Conservation (phyloP, 768 basidiomycete genomes). For the Sporobolomyces roseus region DNA sequence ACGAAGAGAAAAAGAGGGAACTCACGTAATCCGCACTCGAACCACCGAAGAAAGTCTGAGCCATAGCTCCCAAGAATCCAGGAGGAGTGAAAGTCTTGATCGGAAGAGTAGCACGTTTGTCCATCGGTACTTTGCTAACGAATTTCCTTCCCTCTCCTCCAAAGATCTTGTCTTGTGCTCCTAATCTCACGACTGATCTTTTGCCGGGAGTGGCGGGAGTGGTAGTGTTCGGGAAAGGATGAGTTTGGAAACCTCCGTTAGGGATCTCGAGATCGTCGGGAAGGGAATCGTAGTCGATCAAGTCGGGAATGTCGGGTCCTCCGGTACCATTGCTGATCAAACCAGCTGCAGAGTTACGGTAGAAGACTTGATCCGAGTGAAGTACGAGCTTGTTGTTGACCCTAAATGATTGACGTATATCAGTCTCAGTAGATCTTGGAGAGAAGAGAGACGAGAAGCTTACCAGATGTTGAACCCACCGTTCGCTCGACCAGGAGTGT, state of each 20-base stretch:
- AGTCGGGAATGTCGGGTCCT: background rate
- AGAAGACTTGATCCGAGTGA: slow-evolving; percentile 39
- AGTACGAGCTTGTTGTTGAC: slow-evolving; percentile 43
- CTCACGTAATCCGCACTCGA: slow-evolving; percentile 16
- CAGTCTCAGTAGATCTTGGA: too few relatives aligned
- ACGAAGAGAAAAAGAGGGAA: background rate
- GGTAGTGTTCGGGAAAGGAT: background rate
- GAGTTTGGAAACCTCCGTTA: slow-evolving; percentile 36
- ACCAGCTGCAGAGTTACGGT: slow-evolving; percentile 38
- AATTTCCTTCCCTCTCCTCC: slow-evolving; percentile 6
- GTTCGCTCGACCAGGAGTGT: slow-evolving; percentile 65
- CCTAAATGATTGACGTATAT: slow-evolving; percentile 6
- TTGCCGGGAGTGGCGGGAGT: background rate
- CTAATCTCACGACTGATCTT: slow-evolving; percentile 1
- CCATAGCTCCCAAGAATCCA: slow-evolving; percentile 33
- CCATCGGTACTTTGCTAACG: slow-evolving; percentile 12
- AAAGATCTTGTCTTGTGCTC: background rate
- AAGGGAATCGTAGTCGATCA: slow-evolving; percentile 38
- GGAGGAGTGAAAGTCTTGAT: background rate
- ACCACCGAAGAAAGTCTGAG: slow-evolving; percentile 44
- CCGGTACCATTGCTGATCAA: slow-evolving; percentile 7
- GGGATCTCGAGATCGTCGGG: slow-evolving; percentile 34
- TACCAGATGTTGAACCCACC: slow-evolving; percentile 51
- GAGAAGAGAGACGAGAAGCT: background rate
- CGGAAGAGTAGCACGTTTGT: slow-evolving; percentile 14